Percentiles rank a stretch among this genome's conserved stretches.
Evolutionary conservation across 177 flowering plant species (phyloP).

Genomic region (Vitis hybrid): DNA sequence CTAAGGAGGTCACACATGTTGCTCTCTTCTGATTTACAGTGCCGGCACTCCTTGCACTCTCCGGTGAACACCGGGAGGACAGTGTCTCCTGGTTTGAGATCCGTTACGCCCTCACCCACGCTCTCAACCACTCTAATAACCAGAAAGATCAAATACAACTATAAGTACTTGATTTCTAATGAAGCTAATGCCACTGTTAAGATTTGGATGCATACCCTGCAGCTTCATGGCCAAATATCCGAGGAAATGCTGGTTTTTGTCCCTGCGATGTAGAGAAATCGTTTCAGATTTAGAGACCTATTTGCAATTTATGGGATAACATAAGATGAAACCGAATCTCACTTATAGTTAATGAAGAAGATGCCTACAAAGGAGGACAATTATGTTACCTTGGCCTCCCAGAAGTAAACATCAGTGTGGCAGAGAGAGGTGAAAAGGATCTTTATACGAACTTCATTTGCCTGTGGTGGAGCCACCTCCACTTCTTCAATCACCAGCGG

Average conservation of each 20-base stretch:
- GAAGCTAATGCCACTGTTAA: background rate
- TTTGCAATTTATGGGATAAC: too few relatives aligned
- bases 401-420: constrained; percentile 65
- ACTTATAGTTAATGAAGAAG: too few relatives aligned
- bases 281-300: background rate
- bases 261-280: constrained; percentile 39
- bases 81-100: constrained; percentile 57
- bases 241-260: constrained; percentile 60
- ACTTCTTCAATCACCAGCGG: constrained; percentile 65
- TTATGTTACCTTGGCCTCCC: constrained; percentile 56
- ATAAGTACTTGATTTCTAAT: background rate
- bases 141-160: constrained; percentile 1
- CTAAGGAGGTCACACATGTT: constrained; percentile 76
- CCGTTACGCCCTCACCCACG: constrained; percentile 64
- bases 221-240: constrained; percentile 74
- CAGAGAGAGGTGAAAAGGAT: constrained; percentile 59
- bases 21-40: constrained; percentile 66
- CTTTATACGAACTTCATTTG: constrained; percentile 57
- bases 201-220: constrained; percentile 49
- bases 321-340: too few relatives aligned
- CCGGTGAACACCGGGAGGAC: constrained; percentile 71
- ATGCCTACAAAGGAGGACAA: background rate
- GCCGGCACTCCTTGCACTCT: constrained; percentile 58
- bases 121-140: constrained; percentile 57
- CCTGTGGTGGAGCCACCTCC: constrained; percentile 67